Evolutionary conservation across 75 land plant genomes (phyloP).

Genomic region (Selaginella moellendorffii): DNA sequence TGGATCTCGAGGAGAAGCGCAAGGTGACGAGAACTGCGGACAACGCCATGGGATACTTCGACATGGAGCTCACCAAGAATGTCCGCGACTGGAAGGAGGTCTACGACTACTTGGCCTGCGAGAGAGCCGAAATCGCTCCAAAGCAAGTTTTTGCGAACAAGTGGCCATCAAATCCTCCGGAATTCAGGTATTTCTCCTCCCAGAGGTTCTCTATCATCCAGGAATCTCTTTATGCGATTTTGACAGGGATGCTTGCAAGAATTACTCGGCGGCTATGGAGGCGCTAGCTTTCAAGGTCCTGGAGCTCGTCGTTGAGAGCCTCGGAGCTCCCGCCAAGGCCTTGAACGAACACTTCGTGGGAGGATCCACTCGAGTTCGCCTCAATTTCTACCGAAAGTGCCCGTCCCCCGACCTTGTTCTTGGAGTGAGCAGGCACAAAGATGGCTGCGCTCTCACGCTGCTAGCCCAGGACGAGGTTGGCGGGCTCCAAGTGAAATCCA

Average conservation of each 20-base stretch:
- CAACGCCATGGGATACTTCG: conserved; percentile 55
- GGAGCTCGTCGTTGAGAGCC: neutral
- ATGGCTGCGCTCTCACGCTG: conserved; percentile 1
- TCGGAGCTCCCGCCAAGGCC: neutral
- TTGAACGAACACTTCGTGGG: neutral
- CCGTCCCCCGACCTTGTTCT: conserved; percentile 3
- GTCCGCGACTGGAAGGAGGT: conserved; percentile 90
- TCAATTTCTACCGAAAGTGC: conserved; percentile 1
- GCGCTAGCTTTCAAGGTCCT: neutral
- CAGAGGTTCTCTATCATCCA: too few species aligned
- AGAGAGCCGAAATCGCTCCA: conserved; percentile 18
- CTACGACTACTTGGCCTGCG: conserved; percentile 35
- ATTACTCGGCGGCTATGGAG: neutral
- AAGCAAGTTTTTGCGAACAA: neutral
- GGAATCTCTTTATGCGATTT: too few species aligned
- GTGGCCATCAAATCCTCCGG: neutral
- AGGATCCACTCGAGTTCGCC: neutral
- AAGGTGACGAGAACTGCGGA: conserved; percentile 35
- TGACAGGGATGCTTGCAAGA: conserved; percentile 3
- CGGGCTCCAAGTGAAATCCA: neutral
- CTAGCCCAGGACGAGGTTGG: neutral
- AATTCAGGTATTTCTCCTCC: neutral
- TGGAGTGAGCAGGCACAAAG: conserved; percentile 8
- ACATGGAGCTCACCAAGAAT: conserved; percentile 76
- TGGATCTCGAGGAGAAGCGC: conserved; percentile 38